Base-by-base conservation (phyloP, 257 asterid species). In the Orobanche coerulescens region DNA sequence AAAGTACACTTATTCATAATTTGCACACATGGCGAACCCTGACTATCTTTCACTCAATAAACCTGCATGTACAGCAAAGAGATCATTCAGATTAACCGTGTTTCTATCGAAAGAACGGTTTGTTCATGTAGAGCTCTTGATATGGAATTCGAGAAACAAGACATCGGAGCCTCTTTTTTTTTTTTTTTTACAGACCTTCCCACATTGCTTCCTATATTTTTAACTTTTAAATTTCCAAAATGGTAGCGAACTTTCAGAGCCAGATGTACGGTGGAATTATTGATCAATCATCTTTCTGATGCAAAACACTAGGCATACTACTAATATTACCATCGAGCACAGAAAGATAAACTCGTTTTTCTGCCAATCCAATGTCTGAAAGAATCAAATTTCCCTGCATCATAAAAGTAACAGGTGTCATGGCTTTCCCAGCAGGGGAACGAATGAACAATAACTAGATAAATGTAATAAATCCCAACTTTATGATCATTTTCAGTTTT, bases 301-400 rank as follows among this genome's bases (percentile, higher is more conserved):
- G 97, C 82, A 81, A 74, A 84, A 79, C 85, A 80, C 83, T 78
- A 82, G 88, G 82, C 83, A 69, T 78, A 75, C 70, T 78, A 75
- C 70, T 72, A 78, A 69, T 76, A 78, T 84, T 88, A 89, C 97
- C 99, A 84, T 93, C 79, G 66, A 93, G 95, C 55, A 92, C 96
- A 61, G 95, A 88, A 76, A 78, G 95, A 73, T 84, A 93, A 50
- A 82, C 82, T 68, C 97, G 81, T 80, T 93, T 93, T 84, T 93
- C 99, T n/a, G 97, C 85, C 79, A 93, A 78, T 60, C 99, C 97
- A 48, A 89, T 83, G 63, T 84, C 95, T 7, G 97, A 81, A 54
- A 84, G 83, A 33, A 67, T 67, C 78, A 93, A 71, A 79, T 77
- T 82, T 33, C 96, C 99, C 99, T 93, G 96, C 88, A 89, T 58